phyloP scores from a whole-genome alignment of 768 basidiomycete genomes.

The Xerocomellus amylosporus region DNA sequence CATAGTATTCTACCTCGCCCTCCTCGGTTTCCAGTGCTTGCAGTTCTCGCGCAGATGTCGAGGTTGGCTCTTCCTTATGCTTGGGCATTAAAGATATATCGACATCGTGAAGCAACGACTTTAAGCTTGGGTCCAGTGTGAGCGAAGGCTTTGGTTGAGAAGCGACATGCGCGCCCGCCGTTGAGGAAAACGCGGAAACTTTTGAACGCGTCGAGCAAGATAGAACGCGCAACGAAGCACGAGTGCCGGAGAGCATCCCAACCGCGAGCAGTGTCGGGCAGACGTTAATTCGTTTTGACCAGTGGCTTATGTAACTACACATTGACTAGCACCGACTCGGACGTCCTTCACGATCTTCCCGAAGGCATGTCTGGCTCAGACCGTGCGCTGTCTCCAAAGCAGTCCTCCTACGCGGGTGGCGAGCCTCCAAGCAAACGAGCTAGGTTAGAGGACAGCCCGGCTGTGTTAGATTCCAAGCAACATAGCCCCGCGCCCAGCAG shows the following conservation, averaged over 20 bases:
- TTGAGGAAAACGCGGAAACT: constrained; percentile 31
- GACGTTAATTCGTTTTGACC: not conserved
- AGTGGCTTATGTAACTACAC: constrained; percentile 21
- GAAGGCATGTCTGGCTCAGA: constrained; percentile 14
- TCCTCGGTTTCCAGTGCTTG: constrained; percentile 44
- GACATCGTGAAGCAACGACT: constrained; percentile 59
- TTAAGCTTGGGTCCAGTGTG: constrained; percentile 63
- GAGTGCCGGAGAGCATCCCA: constrained; percentile 26
- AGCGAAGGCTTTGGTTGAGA: constrained; percentile 56
- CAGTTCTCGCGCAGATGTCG: constrained; percentile 47
- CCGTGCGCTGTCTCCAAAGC: constrained; percentile 6
- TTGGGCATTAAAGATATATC: constrained; percentile 57
- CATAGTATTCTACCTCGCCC: constrained; percentile 32
- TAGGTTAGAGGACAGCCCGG: constrained; percentile 20
- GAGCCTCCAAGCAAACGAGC: constrained; percentile 33
- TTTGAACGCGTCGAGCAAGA: constrained; percentile 23
- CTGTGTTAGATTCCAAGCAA: constrained; percentile 19
- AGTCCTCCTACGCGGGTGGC: constrained; percentile 4
- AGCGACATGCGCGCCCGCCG: constrained; percentile 23
- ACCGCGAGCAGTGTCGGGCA: not conserved
- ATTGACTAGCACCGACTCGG: not conserved
- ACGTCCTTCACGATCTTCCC: constrained; percentile 1
- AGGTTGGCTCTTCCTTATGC: constrained; percentile 20
- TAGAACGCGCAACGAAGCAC: constrained; percentile 24
- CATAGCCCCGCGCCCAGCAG: constrained; percentile 25